Base-by-base conservation (phyloP, 257 asterid genomes). In the Anisodus acutangulus region DNA sequence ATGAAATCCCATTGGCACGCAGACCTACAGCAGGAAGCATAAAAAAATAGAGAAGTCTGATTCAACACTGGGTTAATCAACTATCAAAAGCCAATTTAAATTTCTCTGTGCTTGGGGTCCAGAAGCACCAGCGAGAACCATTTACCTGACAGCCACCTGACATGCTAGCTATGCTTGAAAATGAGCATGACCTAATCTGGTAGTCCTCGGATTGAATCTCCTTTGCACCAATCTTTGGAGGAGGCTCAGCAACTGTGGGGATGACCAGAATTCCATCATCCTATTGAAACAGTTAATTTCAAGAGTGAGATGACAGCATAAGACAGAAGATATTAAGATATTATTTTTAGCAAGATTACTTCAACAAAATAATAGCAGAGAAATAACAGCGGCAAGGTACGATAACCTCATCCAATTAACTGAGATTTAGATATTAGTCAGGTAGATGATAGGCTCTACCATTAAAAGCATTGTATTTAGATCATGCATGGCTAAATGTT, bases 61-160 rank as follows among this genome's bases (percentile, higher is more conserved):
- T 78, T 78, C 49, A 78, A 26, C 35, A 22, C 47, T 78, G 64
- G 22, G 62, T 31, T 26, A 47, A n/a, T 71, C 79, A 45, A 45
- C 55, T 76, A 51, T 15, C 9, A 8, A 16, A 13, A 26, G 15
- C 22, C 64, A 78, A 78, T 31, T 26, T 22, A 53, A 53, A 26
- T 78, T 47, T 22, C 45, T 49, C 45, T 7, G 82, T 35, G 82
- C 22, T 78, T 78, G 31, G 82, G 81, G 64, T 78, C 11, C 82
- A 53, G 82, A 53, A 53, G 47, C 49, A 78, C 64, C 17, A 51
- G 72, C 43, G 59, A 45, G 31, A 22, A 74, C 54, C 84, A 85
- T 86, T 83, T 84, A 97, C 99, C 99, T 97, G 98, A 85, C 99
- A 97, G 85, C 98, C 95, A 86, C 99, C 99, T 37, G 98, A 93